Percentiles rank a stretch among this genome's conserved stretches.
phyloP scores from a whole-genome alignment of 345 rosid genomes.

The Syzygium oleosum region DNA sequence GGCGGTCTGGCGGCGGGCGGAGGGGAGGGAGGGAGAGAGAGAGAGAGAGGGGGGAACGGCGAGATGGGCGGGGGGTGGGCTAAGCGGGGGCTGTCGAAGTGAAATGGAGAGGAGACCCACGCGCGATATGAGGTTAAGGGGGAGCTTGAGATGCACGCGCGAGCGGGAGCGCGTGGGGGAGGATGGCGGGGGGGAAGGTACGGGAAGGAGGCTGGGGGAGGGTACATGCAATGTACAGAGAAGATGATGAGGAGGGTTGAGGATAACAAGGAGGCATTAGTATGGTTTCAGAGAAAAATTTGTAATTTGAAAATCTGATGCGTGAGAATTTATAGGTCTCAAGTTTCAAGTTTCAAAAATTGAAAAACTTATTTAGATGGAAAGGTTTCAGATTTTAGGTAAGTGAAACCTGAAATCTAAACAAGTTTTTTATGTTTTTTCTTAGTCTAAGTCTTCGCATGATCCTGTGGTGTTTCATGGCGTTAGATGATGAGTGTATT shows the following conservation, averaged over 20 bases:
- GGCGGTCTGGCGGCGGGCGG: neutral
- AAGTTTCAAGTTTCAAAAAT: too few relatives aligned
- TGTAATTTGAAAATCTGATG: too few relatives aligned
- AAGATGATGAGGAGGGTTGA: neutral
- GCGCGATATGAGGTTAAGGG: neutral
- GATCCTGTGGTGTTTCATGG: too few relatives aligned
- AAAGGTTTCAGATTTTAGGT: too few relatives aligned
- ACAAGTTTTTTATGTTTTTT: too few relatives aligned
- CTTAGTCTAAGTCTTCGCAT: too few relatives aligned
- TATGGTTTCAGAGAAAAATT: too few relatives aligned
- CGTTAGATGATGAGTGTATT: too few relatives aligned
- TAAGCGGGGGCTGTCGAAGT: neutral
- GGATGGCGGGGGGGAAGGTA: neutral
- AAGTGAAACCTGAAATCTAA: too few relatives aligned
- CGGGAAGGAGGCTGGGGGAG: neutral
- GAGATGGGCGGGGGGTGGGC: neutral
- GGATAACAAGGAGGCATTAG: neutral
- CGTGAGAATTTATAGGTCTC: too few relatives aligned
- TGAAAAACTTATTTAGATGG: accelerated
- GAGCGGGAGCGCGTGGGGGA: neutral
- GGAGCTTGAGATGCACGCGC: neutral
- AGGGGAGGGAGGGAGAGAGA: neutral
- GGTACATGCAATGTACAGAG: neutral
- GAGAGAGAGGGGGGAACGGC: neutral
- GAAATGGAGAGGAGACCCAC: neutral